These are phyloP conservation scores for Solanum appendiculatum DNA, from an alignment of 257 asterid species.

Conservation along the genomic window DNA sequence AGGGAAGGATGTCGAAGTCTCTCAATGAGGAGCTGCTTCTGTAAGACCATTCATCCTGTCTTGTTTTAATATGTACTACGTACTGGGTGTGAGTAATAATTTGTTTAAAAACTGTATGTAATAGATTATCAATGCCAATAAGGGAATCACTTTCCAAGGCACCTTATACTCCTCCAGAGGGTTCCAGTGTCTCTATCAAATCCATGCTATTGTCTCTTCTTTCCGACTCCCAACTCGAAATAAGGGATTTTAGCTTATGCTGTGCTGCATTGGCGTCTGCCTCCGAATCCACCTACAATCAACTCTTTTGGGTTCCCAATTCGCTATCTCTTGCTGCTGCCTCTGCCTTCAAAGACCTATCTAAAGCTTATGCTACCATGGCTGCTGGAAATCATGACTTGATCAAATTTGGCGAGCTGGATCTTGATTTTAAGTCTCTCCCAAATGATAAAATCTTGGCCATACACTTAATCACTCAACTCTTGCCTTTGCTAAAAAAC, in stretches of 20 bases:
- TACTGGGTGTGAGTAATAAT: neutral
- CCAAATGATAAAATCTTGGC: constrained; percentile 47
- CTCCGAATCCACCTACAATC: constrained; percentile 33
- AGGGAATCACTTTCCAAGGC: constrained; percentile 27
- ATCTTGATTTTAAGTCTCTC: constrained; percentile 36
- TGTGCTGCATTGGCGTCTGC: constrained; percentile 78
- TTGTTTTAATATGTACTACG: neutral
- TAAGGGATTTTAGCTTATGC: constrained; percentile 50
- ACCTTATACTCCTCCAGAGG: constrained; percentile 53
- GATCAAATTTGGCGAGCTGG: constrained; percentile 43
- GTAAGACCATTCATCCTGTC: neutral
- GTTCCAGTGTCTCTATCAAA: constrained; percentile 48
- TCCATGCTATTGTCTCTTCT: constrained; percentile 46
- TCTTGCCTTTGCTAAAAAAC: constrained; percentile 52
- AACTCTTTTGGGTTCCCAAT: constrained; percentile 62
- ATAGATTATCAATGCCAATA: constrained; percentile 44
- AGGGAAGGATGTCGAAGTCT: neutral
- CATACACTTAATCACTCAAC: constrained; percentile 50
- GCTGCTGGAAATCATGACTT: constrained; percentile 18
- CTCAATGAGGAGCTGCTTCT: neutral
- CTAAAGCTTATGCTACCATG: constrained; percentile 24
- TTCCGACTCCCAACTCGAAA: constrained; percentile 6
- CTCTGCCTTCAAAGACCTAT: constrained; percentile 39
- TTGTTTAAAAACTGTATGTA: neutral
- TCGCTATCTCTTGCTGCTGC: constrained; percentile 36